Evolutionary conservation across 306 rosid genomes (phyloP), one percentile per base, ranked within the genome.

Genomic region (Sesbania bispinosa): DNA sequence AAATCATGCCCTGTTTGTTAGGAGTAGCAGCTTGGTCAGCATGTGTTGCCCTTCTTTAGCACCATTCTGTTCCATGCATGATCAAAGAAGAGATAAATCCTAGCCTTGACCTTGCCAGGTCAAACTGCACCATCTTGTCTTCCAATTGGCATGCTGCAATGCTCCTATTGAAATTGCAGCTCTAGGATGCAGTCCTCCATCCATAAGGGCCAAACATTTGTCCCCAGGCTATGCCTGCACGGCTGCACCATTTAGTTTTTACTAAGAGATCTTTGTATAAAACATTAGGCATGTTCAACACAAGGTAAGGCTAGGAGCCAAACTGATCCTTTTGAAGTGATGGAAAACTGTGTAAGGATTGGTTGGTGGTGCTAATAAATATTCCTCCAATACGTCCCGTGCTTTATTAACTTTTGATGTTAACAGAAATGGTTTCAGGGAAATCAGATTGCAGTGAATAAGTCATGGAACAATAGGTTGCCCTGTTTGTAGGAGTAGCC

Each of bases 231-330:
- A 42, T 10, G 79, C 70, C 75, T 48, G 36, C n/a, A n/a, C n/a
- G n/a, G n/a, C n/a, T n/a, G n/a, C 43, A 71, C 74, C 71, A 79
- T 62, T 13, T 71, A 20, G 41, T 85, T 18, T n/a, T 75, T 71
- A 10, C 81, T 83, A 4, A n/a, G 53, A 16, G 15, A 86, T 74
- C 45, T 76, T 83, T 81, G 85, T n/a, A n/a, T n/a, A n/a, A 85
- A 33, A 23, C 42, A 9, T 55, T 50, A 14, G 18, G 18, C 9
- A 8, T 64, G 23, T 71, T 74, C 46, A 80, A 13, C 16, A 73
- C 79, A 26, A 84, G 76, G 39, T 84, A 16, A 82, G 47, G 42
- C 16, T 58, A 0, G 86, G 79, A 33, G 45, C 33, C 16, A 5
- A 6, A 2, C 16, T 5, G 4, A 75, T 5, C 13, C 42, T 73